Base-by-base conservation (phyloP, 2,329 filamentous ascomycete species). In the Pseudogymnoascus sp. region DNA sequence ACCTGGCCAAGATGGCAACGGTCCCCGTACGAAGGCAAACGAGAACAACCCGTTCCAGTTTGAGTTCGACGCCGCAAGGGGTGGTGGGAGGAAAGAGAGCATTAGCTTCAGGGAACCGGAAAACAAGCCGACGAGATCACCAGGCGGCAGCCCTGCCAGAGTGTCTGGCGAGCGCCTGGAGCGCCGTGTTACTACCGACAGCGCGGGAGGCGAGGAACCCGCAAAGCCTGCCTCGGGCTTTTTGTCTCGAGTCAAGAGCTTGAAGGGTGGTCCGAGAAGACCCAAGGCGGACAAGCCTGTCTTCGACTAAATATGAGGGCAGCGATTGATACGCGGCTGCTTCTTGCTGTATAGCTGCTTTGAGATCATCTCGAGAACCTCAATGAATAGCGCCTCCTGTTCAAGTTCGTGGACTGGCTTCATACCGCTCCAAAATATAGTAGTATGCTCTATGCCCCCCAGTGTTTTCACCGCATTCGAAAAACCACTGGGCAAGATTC, bases 21-120 rank as follows among this genome's bases (percentile, higher is more conserved):
- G 71, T 3, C 71, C 71, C 13, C 66, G 63, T 26, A 71, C 71
- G 63, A 72, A 75, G 28, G 66, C 74, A 26, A 75, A 79, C 67
- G 83, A 86, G 65, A 78, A 79, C 65, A 96, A 93, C 74, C 91
- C 91, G 0, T 96, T 96, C 78, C 93, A 92, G 74, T 82, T 85
- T 61, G 91, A 97, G 67, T 96, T 89, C 60, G 85, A 75, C 67
- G 38, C 36, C 10, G 28, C 23, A 19, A 83, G 11, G 50, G 13
- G 3, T 59, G 23, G 13, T 59, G 84, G 87, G 60, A 84, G 77
- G 72, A 89, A 89, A 74, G 79, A 82, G 33, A 78, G 79, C 62
- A 85, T 88, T 35, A 71, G 69, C 3, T 69, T 74, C 62, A 70
- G 70, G n/a, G 74, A 75, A 62, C 70, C 80, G 75, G 84, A 68